Evolutionary conservation across 495 filamentous ascomycete genomes (phyloP).

Genomic region (Penicillium dipodomyicola): DNA sequence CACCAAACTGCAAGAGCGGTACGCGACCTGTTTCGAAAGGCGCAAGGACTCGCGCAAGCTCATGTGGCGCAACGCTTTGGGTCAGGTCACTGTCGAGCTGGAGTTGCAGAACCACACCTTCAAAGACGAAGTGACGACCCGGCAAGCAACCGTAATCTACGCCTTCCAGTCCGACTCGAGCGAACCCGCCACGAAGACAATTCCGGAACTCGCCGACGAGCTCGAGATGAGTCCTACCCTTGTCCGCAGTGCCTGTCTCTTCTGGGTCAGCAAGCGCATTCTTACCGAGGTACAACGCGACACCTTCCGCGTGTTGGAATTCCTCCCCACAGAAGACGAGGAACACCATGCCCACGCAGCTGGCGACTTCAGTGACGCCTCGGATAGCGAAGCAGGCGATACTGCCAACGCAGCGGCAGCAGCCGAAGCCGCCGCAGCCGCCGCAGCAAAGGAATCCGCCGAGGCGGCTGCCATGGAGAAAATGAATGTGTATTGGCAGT

Average conservation of each 20-base stretch:
- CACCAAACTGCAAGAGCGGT: slow-evolving; percentile 59
- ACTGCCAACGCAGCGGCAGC: slow-evolving; percentile 42
- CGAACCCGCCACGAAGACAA: slow-evolving; percentile 47
- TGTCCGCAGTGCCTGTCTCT: slow-evolving; percentile 72
- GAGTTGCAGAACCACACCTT: slow-evolving; percentile 80
- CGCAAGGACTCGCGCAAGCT: slow-evolving; percentile 82
- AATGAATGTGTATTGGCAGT: slow-evolving; percentile 81
- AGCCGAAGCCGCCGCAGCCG: slow-evolving; percentile 51
- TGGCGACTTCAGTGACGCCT: slow-evolving; percentile 22
- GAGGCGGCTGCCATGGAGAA: slow-evolving; percentile 65
- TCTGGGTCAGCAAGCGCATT: slow-evolving; percentile 81
- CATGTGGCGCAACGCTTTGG: slow-evolving; percentile 80
- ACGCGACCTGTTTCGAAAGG: slow-evolving; percentile 71
- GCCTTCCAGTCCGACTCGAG: slow-evolving; percentile 63
- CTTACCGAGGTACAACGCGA: slow-evolving; percentile 57
- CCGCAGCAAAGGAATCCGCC: slow-evolving; percentile 44
- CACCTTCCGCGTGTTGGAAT: slow-evolving; percentile 63
- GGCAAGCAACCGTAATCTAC: slow-evolving; percentile 87
- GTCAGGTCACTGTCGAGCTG: slow-evolving; percentile 75
- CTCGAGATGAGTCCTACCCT: slow-evolving; percentile 77
- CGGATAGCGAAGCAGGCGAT: slow-evolving; percentile 36
- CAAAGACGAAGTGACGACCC: slow-evolving; percentile 71
- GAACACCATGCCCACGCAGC: slow-evolving; percentile 24
- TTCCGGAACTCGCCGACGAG: slow-evolving; percentile 58
- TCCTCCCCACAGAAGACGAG: slow-evolving; percentile 49